Conservation (phyloP, 1,284 basidiomycete species). For the Tilletia caries region DNA sequence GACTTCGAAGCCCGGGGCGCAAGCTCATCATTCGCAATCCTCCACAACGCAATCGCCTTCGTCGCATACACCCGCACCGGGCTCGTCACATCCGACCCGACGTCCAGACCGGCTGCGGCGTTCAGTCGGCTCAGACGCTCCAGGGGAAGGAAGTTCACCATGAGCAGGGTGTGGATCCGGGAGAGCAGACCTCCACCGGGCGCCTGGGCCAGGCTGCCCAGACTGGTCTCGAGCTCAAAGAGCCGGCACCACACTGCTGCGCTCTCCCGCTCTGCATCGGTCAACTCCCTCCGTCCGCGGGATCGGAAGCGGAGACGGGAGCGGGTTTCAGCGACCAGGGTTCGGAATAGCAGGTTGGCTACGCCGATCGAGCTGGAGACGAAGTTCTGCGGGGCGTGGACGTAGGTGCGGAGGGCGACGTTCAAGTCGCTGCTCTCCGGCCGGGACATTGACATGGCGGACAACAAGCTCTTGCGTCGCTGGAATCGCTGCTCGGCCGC, state of each 20-base stretch:
- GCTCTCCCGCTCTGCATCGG: conserved; percentile 16
- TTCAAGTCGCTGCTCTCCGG: conserved; percentile 22
- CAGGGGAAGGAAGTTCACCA: conserved; percentile 24
- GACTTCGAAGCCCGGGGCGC: conserved; percentile 19
- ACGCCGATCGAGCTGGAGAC: neutral
- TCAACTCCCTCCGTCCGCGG: neutral
- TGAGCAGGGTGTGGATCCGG: conserved; percentile 33
- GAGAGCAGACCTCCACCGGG: conserved; percentile 23
- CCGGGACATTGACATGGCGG: conserved; percentile 17
- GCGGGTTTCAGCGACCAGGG: neutral
- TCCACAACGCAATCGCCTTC: conserved; percentile 31
- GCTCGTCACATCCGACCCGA: conserved; percentile 2
- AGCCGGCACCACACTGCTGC: conserved; percentile 26
- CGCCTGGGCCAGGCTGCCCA: conserved; percentile 27
- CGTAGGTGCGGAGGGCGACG: conserved; percentile 18
- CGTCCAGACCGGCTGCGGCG: conserved; percentile 19
- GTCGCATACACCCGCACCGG: conserved; percentile 24
- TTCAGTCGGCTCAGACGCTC: conserved; percentile 15
- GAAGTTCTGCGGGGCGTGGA: conserved; percentile 20
- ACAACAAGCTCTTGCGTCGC: conserved; percentile 16
- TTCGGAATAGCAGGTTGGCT: neutral
- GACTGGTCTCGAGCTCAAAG: conserved; percentile 37
- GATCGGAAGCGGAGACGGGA: neutral
- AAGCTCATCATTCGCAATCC: conserved; percentile 20
- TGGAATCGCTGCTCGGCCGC: conserved; percentile 14